phyloP scores from a whole-genome alignment of 306 rosid genomes.

The Quercus robur region DNA sequence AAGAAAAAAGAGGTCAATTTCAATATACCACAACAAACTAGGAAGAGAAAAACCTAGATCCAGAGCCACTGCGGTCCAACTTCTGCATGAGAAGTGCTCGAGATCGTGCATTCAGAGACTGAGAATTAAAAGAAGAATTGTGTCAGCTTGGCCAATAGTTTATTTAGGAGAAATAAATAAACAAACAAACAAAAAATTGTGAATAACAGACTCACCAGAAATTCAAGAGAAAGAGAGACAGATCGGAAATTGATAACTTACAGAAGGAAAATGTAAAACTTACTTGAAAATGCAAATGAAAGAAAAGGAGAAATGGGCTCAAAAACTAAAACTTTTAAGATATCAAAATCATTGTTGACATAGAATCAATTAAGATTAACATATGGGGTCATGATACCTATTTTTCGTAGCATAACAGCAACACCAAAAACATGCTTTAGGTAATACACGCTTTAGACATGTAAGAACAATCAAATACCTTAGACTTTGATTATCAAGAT shows the following conservation, averaged over 20 bases:
- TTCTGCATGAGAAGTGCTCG: conserved; percentile 94
- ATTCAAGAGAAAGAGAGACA: background rate
- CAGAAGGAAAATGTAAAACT: background rate
- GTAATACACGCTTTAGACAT: too few species aligned
- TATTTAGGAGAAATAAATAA: background rate
- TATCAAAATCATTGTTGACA: too few species aligned
- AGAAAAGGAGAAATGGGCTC: background rate
- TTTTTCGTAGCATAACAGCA: too few species aligned
- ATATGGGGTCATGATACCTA: too few species aligned
- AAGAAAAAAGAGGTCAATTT: conserved; percentile 19
- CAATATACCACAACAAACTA: conserved; percentile 7
- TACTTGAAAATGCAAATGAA: background rate
- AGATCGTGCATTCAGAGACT: conserved; percentile 85
- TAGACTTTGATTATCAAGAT: background rate
- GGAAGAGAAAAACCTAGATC: conserved; percentile 53
- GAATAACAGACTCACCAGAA: background rate
- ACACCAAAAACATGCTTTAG: too few species aligned
- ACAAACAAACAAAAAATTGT: background rate
- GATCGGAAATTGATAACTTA: background rate
- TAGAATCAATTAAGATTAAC: background rate
- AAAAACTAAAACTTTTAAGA: background rate
- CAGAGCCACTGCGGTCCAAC: conserved; percentile 86
- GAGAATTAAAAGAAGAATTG: conserved; percentile 29
- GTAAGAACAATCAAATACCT: background rate
- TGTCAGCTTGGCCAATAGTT: conserved; percentile 14